Percentiles rank a stretch among this genome's conserved stretches.
Conservation (phyloP, 352 stramenopile genomes). For the Globisporangium lucens region DNA sequence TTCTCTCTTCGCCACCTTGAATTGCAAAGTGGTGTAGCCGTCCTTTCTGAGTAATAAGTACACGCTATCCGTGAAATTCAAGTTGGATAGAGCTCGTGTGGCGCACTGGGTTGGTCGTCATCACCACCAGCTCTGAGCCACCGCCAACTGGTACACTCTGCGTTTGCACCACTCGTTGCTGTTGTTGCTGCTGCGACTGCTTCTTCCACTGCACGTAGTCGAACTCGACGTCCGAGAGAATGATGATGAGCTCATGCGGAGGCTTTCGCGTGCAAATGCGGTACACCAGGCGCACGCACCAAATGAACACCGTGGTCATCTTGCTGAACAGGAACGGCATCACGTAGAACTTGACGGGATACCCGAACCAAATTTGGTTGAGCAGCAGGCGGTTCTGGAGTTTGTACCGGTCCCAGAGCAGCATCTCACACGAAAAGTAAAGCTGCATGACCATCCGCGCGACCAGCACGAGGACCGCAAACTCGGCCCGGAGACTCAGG, state of each 20-base stretch:
- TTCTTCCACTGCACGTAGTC: constrained; percentile 7
- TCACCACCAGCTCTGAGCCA: not conserved
- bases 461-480: constrained; percentile 6
- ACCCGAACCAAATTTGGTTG: not conserved
- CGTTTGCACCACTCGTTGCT: not conserved
- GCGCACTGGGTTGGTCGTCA: not conserved
- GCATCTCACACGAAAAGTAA: constrained; percentile 9
- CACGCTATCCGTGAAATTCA: no score
- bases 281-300: constrained; percentile 8
- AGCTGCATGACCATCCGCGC: constrained; percentile 17
- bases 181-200: not conserved
- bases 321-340: constrained; percentile 15
- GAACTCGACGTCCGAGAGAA: constrained; percentile 12
- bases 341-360: constrained; percentile 8
- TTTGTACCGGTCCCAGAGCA: constrained; percentile 15
- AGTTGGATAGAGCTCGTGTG: constrained; percentile 1
- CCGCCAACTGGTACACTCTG: not conserved
- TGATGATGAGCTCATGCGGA: constrained; percentile 11
- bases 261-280: constrained; percentile 4
- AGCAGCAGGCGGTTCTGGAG: constrained; percentile 19
- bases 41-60: no score
- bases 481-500: constrained; percentile 4
- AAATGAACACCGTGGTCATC: constrained; percentile 16
- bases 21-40: no score
- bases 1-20: no score